Conservation (phyloP, 192 early-diverging fungal species). For the Paraglomus occultum region DNA sequence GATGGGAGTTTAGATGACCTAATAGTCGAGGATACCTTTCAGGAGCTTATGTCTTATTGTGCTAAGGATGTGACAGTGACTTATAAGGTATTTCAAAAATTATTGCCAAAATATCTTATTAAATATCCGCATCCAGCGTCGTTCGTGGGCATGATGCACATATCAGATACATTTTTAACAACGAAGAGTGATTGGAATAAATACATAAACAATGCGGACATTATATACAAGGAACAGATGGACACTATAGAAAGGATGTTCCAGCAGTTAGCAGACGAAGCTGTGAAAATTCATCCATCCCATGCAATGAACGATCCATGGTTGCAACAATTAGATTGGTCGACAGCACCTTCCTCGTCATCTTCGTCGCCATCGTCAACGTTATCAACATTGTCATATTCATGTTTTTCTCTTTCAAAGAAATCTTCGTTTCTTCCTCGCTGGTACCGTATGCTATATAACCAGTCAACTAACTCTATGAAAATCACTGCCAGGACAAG, state of each 20-base stretch:
- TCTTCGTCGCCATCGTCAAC: slow-evolving; percentile 11
- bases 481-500: slow-evolving; percentile 65
- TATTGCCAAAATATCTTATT: slow-evolving; percentile 61
- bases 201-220: slow-evolving; percentile 57
- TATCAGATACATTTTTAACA: slow-evolving; percentile 74
- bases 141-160: slow-evolving; percentile 74
- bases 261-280: slow-evolving; percentile 35
- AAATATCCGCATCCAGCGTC: slow-evolving; percentile 60
- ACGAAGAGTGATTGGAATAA: slow-evolving; percentile 66
- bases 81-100: slow-evolving; percentile 56
- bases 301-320: too few relatives aligned
- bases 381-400: too few relatives aligned
- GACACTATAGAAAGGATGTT: slow-evolving; percentile 39
- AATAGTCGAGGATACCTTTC: slow-evolving; percentile 46
- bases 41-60: slow-evolving; percentile 69
- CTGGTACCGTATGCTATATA: slow-evolving; percentile 42
- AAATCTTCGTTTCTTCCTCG: slow-evolving; percentile 64
- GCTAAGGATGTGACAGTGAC: slow-evolving; percentile 74
- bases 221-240: slow-evolving; percentile 46
- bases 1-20: slow-evolving; percentile 54
- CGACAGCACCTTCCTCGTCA: slow-evolving; percentile 40
- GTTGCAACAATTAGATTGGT: background rate
- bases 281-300: slow-evolving; percentile 14
- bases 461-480: slow-evolving; percentile 58
- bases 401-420: too few relatives aligned